Percentiles rank a stretch among this genome's conserved stretches.
phyloP scores from a whole-genome alignment of 176 grass and related monocot species.

The barley (Hordeum vulgare) region MorexV3_pseudomolecules_assembly NC_058519.1:2526073-2526572 shows the following conservation, averaged over 20 bases:
- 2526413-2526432: slow-evolving; percentile 59
- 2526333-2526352: not conserved
- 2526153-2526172: slow-evolving; percentile 41
- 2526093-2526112: not conserved
- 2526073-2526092: not conserved
- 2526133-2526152: slow-evolving; percentile 18
- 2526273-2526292: slow-evolving; percentile 54
- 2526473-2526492: slow-evolving; percentile 70
- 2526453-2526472: slow-evolving; percentile 61
- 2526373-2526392: not conserved
- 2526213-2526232: slow-evolving; percentile 28
- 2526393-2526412: not conserved
- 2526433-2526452: slow-evolving; percentile 67
- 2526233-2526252: not conserved
- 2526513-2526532: slow-evolving; percentile 56
- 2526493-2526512: slow-evolving; percentile 67
- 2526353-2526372: not conserved
- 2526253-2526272: slow-evolving; percentile 43
- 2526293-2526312: slow-evolving; percentile 51
- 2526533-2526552: slow-evolving; percentile 67
- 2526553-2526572: slow-evolving; percentile 74
- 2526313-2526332: slow-evolving; percentile 56
- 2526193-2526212: slow-evolving; percentile 39
- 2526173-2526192: slow-evolving; percentile 37
- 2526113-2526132: slow-evolving; percentile 13